A percentile compares a stretch with the other conserved stretches of the same genome.
These are phyloP conservation scores for Meira miltonrushii DNA, from an alignment of 1,284 basidiomycete species.

Conservation along the genomic window DNA sequence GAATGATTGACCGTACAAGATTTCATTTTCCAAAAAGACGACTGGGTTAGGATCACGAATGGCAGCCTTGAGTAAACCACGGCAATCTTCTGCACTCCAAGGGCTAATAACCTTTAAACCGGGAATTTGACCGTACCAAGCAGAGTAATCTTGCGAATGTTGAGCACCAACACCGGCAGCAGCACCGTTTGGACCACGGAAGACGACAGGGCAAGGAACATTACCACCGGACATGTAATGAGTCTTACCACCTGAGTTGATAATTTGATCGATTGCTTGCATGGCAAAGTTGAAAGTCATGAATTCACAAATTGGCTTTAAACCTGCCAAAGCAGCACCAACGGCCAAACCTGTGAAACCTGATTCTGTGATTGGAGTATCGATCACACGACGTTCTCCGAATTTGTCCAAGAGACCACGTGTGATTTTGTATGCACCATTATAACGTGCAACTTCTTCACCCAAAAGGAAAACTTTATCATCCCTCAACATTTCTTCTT, in stretches of 20 bases:
- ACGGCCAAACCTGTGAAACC: constrained; percentile 96
- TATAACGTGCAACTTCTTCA: constrained; percentile 95
- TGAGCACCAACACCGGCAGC: constrained; percentile 89
- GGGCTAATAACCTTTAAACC: constrained; percentile 97
- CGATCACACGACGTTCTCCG: constrained; percentile 95
- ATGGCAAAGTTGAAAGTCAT: constrained; percentile 70
- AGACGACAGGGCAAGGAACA: constrained; percentile 93
- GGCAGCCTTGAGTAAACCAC: constrained; percentile 93
- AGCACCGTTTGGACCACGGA: constrained; percentile 99
- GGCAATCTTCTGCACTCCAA: constrained; percentile 95
- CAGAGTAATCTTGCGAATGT: constrained; percentile 57
- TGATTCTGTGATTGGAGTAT: constrained; percentile 86
- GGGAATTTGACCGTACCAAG: constrained; percentile 90
- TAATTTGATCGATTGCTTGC: constrained; percentile 95
- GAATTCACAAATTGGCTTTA: constrained; percentile 98
- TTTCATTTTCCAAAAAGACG: constrained; percentile 98
- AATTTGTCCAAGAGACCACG: constrained; percentile 97
- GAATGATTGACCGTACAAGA: constrained; percentile 95
- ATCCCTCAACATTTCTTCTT: constrained; percentile 98
- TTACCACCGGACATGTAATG: constrained; percentile 99
- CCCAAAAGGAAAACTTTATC: constrained; percentile 92
- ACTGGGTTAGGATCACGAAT: constrained; percentile 98
- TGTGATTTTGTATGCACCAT: constrained; percentile 88
- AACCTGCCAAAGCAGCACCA: constrained; percentile 86
- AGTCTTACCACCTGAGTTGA: constrained; percentile 99